Conservation (phyloP, 352 stramenopile genomes). For the Bremia lactucae region DNA sequence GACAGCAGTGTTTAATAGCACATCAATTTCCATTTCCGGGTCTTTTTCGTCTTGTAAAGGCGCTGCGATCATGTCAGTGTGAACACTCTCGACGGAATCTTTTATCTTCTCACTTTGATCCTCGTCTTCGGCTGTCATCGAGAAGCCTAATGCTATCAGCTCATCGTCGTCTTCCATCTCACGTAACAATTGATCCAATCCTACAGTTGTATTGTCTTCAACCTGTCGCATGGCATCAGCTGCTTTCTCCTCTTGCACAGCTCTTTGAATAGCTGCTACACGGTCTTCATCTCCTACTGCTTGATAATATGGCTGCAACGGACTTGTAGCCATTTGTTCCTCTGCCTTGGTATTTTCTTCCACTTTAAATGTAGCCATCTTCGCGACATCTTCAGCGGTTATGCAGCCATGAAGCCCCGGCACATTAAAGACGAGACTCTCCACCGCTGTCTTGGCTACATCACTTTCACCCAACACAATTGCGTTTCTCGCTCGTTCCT, state of each 20-base stretch:
- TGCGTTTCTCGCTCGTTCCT: slow-evolving; percentile 30
- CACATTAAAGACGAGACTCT: slow-evolving; percentile 37
- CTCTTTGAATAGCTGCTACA: slow-evolving; percentile 38
- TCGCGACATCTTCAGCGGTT: slow-evolving; percentile 34
- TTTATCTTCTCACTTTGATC: slow-evolving; percentile 6
- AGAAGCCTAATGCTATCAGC: slow-evolving; percentile 48
- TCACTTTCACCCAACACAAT: slow-evolving; percentile 20
- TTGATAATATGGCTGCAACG: slow-evolving; percentile 65
- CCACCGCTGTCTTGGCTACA: slow-evolving; percentile 24
- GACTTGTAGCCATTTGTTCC: slow-evolving; percentile 33
- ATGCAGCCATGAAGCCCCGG: slow-evolving; percentile 47
- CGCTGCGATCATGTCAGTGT: no score
- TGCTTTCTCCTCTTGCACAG: slow-evolving; percentile 56
- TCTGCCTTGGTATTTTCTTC: slow-evolving; percentile 7
- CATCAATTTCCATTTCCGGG: slow-evolving; percentile 43
- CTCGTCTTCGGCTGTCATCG: slow-evolving; percentile 25
- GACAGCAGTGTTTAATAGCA: slow-evolving; percentile 23
- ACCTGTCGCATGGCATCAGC: slow-evolving; percentile 40
- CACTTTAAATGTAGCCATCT: slow-evolving; percentile 10
- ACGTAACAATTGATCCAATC: slow-evolving; percentile 53
- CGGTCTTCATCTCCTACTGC: slow-evolving; percentile 41
- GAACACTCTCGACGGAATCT: slow-evolving; percentile 1
- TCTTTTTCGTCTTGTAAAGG: no score
- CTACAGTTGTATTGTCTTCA: slow-evolving; percentile 41
- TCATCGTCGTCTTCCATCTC: slow-evolving; percentile 67